Base-by-base conservation (phyloP, 805 yeast genomes). In the Candida nitratophila region DNA sequence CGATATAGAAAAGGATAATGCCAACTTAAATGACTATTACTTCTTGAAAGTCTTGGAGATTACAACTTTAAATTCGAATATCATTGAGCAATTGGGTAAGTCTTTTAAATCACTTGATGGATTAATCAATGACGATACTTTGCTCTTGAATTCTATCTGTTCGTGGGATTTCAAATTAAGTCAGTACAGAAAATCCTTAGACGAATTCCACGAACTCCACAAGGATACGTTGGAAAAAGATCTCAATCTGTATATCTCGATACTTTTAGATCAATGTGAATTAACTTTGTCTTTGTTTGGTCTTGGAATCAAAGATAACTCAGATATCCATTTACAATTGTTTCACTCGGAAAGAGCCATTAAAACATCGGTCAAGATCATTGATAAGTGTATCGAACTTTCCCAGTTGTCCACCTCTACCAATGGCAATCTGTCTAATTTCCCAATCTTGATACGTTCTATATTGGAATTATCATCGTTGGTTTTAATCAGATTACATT, bases 101-200 rank as follows among this genome's bases (percentile, higher is more conserved):
- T 53, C 50, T 33, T 48, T 43, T 40, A 50, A 51, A 8, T 44
- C 43, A 6, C 39, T 33, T 3, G 40, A 46, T 22, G 50, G 50
- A 2, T 44, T 50, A 12, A 40, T 41, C n/a, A 45, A 47, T 17
- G 43, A 52, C 36, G 41, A 43, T 37, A 43, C 44, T 33, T 37
- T 56, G 11, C 31, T 58, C 19, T 16, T 43, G 2, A 57, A 52
- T 41, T 54, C 63, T 0, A 44, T 60, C 7, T 46, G 53, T 34
- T 40, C 49, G 12, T 60, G 59, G 61, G 49, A 48, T 37, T 53
- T 49, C 30, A 54, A 55, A 43, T 27, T 59, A 11, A 32, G 10
- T 14, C 24, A 14, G n/a, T 7, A 19, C 7, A 19, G 26, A 11
- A 7, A 17, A n/a, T 20, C 21, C 5, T 7, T 32, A 5, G 11